Evolutionary conservation across 768 basidiomycete species (phyloP), one percentile per base, ranked within the genome.

Genomic region (Suillus discolor): DNA sequence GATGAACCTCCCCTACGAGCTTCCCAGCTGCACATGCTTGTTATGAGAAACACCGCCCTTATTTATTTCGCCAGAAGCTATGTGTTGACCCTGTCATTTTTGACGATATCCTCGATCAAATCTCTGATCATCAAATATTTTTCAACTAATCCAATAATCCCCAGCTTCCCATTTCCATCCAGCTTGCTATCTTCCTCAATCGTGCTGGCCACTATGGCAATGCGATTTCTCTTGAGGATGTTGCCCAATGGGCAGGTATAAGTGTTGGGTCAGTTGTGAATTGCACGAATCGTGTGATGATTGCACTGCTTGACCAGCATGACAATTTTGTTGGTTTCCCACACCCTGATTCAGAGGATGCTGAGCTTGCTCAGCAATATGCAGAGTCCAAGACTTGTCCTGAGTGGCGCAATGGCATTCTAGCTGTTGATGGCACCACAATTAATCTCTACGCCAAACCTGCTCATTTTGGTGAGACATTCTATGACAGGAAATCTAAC

Each of bases 401-500:
- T 6, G 73, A 67, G 0, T 83, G 79, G 80, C 60, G 76, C 1
- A 47, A 79, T 64, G 79, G 80, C 0, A 81, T 74, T 74, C 74
- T 71, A 54, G 64, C 81, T 61, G 77, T 80, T 55, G 79, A 82
- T 69, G 80, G 81, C 2, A 81, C 80, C 12, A 54, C 49, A n/a
- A 3, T 63, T 41, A 5, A 31, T 3, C 62, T 63, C 7, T 73
- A 68, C 61, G 31, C 28, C n/a, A 68, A 65, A n/a, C 64, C 64
- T 9, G 64, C 59, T 20, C 57, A 49, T 31, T 64, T 61, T 65
- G 64, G 67, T 3, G 44, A 68, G 18, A 61, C 62, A 4, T 69
- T 62, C 2, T 73, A 67, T 70, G 69, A 74, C 28, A 57, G 61
- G 9, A 67, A 69, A 44, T 67, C 65, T 11, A 68, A 68, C 9